These are phyloP conservation scores for Iris macrosiphon DNA, from an alignment of 106 monocot species.

Conservation along the genomic window DNA sequence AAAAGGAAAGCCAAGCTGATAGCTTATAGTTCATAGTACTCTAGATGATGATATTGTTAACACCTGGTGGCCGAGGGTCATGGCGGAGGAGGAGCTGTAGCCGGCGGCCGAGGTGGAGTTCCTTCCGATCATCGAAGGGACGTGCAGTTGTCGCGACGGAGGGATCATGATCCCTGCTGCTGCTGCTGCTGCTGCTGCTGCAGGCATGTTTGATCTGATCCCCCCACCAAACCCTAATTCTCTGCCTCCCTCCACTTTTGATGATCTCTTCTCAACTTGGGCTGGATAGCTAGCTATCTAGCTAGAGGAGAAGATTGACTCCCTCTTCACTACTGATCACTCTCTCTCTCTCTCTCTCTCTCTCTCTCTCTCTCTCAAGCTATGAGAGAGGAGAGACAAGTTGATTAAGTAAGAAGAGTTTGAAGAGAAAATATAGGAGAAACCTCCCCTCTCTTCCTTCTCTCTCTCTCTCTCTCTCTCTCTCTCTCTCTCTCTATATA, in stretches of 20 bases:
- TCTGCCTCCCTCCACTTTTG: not conserved
- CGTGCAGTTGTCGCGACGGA: slow-evolving; percentile 30
- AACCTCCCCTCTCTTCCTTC: not conserved
- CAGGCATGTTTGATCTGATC: slow-evolving; percentile 7
- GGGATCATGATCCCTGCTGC: slow-evolving; percentile 83
- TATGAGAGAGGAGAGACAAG: not conserved
- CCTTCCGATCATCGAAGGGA: slow-evolving; percentile 53
- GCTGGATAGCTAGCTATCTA: not conserved
- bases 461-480: not conserved
- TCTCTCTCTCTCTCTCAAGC: not conserved
- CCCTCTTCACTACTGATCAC: not conserved
- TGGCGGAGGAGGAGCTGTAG: slow-evolving; percentile 41
- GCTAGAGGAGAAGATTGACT: not conserved
- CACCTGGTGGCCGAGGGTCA: slow-evolving; percentile 59
- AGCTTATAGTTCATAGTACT: not conserved
- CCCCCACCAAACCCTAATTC: slow-evolving; percentile 43
- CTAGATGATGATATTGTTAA: not conserved
- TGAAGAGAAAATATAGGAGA: not conserved
- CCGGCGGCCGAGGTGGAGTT: slow-evolving; percentile 8
- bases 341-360: not conserved
- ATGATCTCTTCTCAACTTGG: not conserved
- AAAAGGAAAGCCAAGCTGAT: not conserved
- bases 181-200: slow-evolving; percentile 15
- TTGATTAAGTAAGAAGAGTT: not conserved
- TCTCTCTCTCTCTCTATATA: too few relatives aligned